A percentile compares a stretch with the other conserved stretches of the same genome.
phyloP scores from a whole-genome alignment of 1,284 basidiomycete species.

The Rhodotorula sp. region DNA sequence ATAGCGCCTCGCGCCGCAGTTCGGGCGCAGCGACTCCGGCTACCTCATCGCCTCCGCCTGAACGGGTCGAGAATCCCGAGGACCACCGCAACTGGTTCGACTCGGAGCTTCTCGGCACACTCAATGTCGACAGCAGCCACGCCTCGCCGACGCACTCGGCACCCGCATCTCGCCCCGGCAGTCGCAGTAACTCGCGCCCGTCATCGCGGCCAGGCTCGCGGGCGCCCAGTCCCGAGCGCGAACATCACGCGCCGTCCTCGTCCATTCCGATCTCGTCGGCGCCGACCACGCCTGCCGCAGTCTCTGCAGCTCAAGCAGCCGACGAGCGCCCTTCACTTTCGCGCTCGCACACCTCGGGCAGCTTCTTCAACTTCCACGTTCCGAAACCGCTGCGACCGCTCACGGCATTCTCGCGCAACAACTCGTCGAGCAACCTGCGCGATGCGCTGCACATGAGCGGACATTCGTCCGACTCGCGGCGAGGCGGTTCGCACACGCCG shows the following conservation, averaged over 20 bases:
- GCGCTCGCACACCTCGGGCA: constrained; percentile 20
- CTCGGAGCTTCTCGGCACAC: constrained; percentile 71
- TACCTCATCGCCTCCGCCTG: constrained; percentile 11
- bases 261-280: constrained; percentile 12
- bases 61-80: constrained; percentile 46
- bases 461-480: constrained; percentile 5
- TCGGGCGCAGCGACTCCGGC: constrained; percentile 22
- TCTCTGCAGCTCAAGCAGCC: background rate
- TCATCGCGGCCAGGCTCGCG: constrained; percentile 24
- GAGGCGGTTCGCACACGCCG: constrained; percentile 1
- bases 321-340: constrained; percentile 19
- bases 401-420: constrained; percentile 39
- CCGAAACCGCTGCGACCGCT: constrained; percentile 46
- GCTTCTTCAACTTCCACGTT: constrained; percentile 45
- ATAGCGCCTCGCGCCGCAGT: constrained; percentile 13
- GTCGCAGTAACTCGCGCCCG: constrained; percentile 30
- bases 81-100: constrained; percentile 69
- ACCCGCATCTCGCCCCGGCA: constrained; percentile 26
- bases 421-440: constrained; percentile 29
- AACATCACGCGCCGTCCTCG: background rate
- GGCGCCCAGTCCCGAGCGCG: constrained; percentile 28
- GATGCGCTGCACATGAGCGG: constrained; percentile 16
- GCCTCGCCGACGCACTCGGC: constrained; percentile 32
- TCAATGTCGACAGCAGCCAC: constrained; percentile 47
- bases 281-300: background rate